Conservation (phyloP, 306 rosid species). For the Sicyos baderoa region DNA sequence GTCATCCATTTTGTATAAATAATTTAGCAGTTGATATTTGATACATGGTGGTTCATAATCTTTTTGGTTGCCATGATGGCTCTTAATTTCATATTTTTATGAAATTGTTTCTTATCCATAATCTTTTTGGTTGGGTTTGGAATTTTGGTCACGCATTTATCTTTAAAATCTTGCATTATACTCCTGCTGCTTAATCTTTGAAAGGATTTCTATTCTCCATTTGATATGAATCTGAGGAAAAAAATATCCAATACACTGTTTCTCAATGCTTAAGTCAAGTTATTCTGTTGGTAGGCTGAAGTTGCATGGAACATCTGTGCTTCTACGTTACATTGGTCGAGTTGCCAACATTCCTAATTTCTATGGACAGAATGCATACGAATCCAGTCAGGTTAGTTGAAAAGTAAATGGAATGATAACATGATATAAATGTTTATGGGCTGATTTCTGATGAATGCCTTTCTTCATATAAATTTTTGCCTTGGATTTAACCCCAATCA, state of each 20-base stretch:
- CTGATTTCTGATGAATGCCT: neutral
- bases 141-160: no score
- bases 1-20: no score
- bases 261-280: neutral
- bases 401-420: neutral
- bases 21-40: no score
- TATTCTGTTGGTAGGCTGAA: conserved; percentile 37
- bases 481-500: no score
- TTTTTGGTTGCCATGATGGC: no score
- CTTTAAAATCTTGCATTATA: neutral
- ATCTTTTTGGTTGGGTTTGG: no score
- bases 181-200: neutral
- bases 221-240: neutral
- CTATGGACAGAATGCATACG: conserved; percentile 52
- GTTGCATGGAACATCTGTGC: conserved; percentile 52
- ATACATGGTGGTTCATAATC: no score
- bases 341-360: conserved; percentile 45
- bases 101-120: no score
- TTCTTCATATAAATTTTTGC: neutral
- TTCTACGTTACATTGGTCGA: conserved; percentile 60
- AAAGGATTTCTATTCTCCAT: neutral
- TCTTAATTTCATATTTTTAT: no score
- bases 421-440: neutral
- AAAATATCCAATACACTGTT: neutral
- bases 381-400: conserved; percentile 54